A percentile compares a stretch with the other conserved stretches of the same genome.
phyloP scores from a whole-genome alignment of 2,329 filamentous ascomycete species.

The Trichoderma koningiopsis region DNA sequence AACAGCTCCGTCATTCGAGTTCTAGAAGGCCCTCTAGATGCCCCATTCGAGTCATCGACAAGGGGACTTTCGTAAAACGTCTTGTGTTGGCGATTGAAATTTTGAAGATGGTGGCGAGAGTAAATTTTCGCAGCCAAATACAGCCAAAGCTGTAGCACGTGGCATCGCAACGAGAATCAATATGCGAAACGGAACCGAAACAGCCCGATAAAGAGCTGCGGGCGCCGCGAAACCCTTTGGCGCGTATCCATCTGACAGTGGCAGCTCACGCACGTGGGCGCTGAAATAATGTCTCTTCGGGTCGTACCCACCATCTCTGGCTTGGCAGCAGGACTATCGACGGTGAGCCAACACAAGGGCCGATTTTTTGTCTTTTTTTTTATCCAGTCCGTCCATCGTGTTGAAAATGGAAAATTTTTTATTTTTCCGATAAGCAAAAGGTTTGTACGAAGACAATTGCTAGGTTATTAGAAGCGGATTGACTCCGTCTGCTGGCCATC shows the following conservation, averaged over 20 bases:
- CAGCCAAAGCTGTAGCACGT: background rate
- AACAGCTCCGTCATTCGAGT: background rate
- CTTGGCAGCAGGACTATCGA: conserved; percentile 1
- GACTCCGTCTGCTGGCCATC: background rate
- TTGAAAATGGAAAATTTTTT: background rate
- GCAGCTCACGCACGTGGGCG: conserved; percentile 20
- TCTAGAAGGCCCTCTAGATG: conserved; percentile 6
- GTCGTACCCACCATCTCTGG: conserved; percentile 2
- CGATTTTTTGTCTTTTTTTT: background rate
- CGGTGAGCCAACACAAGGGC: background rate
- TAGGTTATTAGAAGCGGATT: background rate
- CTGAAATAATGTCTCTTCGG: background rate
- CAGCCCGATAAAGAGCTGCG: background rate
- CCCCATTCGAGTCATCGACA: background rate
- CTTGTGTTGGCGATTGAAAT: background rate
- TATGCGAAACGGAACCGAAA: background rate
- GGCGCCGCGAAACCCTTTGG: background rate
- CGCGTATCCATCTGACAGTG: background rate
- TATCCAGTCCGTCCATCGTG: background rate
- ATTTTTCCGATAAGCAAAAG: background rate
- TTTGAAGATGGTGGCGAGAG: background rate
- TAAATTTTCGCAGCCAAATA: background rate
- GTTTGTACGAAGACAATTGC: background rate
- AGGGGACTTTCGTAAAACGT: background rate
- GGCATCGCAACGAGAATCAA: background rate